Percentiles rank a stretch among this genome's conserved stretches.
Conservation (phyloP, 176 grass and related monocot species). For the Alopecurus myosuroides region DNA sequence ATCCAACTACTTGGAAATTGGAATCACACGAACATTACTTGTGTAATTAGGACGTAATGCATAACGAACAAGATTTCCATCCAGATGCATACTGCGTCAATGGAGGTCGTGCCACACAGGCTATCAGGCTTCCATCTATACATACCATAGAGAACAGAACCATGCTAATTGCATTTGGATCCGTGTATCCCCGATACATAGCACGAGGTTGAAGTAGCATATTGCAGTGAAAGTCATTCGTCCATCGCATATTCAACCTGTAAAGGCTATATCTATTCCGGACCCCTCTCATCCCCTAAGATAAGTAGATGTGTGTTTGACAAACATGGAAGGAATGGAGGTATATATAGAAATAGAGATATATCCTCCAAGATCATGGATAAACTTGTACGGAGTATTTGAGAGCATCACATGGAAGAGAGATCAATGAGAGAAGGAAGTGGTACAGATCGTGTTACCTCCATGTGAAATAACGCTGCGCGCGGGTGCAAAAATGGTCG, state of each 20-base stretch:
- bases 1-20: background rate
- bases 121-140: background rate
- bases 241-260: background rate
- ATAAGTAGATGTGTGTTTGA: background rate
- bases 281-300: background rate
- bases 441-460: too few species aligned
- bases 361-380: too few species aligned
- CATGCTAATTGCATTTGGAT: background rate
- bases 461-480: too few species aligned
- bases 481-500: too few species aligned
- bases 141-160: background rate
- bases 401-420: too few species aligned
- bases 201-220: background rate
- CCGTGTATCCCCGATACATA: background rate
- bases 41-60: background rate
- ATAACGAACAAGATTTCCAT: background rate
- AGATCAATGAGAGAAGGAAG: too few species aligned
- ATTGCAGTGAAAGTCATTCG: too few species aligned
- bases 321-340: background rate
- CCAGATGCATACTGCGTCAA: background rate
- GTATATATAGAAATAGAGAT: background rate
- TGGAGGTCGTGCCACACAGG: background rate
- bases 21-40: background rate
- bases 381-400: too few species aligned
- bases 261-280: background rate